These are phyloP conservation scores for Radiomyces spectabilis DNA, from an alignment of 192 early-diverging fungal genomes.

Conservation along the genomic window DNA sequence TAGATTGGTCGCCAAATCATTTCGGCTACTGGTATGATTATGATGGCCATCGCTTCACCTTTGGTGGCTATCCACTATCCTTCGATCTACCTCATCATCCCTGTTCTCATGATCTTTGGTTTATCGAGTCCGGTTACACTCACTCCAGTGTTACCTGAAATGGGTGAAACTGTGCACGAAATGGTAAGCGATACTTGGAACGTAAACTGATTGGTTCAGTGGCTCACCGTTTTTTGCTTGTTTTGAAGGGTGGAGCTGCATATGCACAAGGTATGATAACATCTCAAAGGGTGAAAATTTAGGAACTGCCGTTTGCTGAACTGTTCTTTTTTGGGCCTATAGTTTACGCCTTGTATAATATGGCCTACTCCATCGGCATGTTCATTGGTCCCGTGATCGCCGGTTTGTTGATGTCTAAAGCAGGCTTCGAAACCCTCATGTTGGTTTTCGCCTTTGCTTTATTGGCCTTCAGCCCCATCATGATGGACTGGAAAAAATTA, in stretches of 20 bases:
- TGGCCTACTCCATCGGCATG: conserved; percentile 70
- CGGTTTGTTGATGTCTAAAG: conserved; percentile 25
- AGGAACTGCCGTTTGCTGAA: no score
- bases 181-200: conserved; percentile 55
- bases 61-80: conserved; percentile 30
- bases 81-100: conserved; percentile 28
- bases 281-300: no score
- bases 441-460: conserved; percentile 2
- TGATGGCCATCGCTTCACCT: conserved; percentile 35
- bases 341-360: conserved; percentile 71
- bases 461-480: conserved; percentile 16
- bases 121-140: conserved; percentile 41
- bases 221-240: conserved; percentile 2
- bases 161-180: conserved; percentile 59
- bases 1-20: conserved; percentile 38
- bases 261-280: conserved; percentile 29
- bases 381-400: conserved; percentile 63
- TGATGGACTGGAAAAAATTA: conserved; percentile 24
- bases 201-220: no score
- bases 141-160: conserved; percentile 60
- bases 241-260: conserved; percentile 20
- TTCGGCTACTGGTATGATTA: conserved; percentile 35
- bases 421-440: conserved; percentile 16
- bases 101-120: conserved; percentile 46
- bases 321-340: background rate